A percentile compares a stretch with the other conserved stretches of the same genome.
phyloP scores from a whole-genome alignment of 768 basidiomycete genomes.

The Leccinum imitatum region DNA sequence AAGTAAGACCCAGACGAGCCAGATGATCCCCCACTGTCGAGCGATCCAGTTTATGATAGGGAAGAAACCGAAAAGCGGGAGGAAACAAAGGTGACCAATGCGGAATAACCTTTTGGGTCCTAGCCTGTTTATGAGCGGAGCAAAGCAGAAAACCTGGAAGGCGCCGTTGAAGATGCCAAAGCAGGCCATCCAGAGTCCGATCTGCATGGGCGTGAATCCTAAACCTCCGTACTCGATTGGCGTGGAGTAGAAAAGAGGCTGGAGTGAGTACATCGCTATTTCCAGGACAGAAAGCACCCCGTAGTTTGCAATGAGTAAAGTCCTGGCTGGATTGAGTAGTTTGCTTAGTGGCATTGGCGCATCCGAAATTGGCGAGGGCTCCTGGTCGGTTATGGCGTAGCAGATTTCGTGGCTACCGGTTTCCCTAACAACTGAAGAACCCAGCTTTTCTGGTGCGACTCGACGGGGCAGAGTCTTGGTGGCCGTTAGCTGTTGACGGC shows the following conservation, averaged over 20 bases:
- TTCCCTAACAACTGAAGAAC: conserved; percentile 14
- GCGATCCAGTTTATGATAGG: conserved; percentile 32
- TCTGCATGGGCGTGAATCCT: conserved; percentile 35
- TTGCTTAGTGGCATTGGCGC: conserved; percentile 26
- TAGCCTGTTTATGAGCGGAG: conserved; percentile 28
- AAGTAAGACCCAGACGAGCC: conserved; percentile 30
- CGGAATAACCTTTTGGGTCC: conserved; percentile 36
- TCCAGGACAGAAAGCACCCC: conserved; percentile 37
- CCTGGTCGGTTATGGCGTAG: conserved; percentile 15
- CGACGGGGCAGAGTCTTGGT: conserved; percentile 20
- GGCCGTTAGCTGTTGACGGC: conserved; percentile 4
- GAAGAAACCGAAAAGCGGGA: conserved; percentile 34
- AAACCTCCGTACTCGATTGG: conserved; percentile 37
- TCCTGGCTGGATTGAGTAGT: conserved; percentile 30
- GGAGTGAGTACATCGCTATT: conserved; percentile 34
- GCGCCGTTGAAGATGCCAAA: conserved; percentile 34
- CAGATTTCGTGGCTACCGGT: conserved; percentile 6
- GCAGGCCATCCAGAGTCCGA: conserved; percentile 37
- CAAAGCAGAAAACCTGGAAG: conserved; percentile 35
- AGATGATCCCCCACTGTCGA: conserved; percentile 19
- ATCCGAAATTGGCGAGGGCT: conserved; percentile 11
- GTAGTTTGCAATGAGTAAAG: conserved; percentile 39
- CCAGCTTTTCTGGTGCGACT: conserved; percentile 14
- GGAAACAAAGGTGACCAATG: conserved; percentile 26
- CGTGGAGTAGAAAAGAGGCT: conserved; percentile 41